Percentiles rank a stretch among this genome's conserved stretches.
These are phyloP conservation scores for Boletales sp. DNA, from an alignment of 768 basidiomycete genomes.

Conservation along the genomic window DNA sequence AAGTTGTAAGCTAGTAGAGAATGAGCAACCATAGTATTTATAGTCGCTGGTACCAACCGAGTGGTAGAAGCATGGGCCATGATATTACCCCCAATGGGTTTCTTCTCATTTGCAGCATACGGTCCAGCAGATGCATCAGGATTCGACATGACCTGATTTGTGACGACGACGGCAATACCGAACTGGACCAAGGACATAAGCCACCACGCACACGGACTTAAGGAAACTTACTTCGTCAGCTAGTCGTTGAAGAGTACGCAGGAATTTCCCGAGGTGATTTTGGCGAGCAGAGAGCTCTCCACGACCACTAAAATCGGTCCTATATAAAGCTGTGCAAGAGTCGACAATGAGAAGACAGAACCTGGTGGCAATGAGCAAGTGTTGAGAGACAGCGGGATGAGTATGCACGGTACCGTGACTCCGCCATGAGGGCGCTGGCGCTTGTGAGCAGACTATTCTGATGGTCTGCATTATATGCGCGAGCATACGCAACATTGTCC, in stretches of 20 bases:
- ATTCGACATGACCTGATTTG: slow-evolving; percentile 99
- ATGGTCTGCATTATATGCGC: slow-evolving; percentile 98
- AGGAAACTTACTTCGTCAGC: slow-evolving; percentile 81
- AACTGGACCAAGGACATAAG: slow-evolving; percentile 51
- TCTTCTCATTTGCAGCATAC: slow-evolving; percentile 89
- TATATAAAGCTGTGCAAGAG: slow-evolving; percentile 92
- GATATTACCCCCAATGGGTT: slow-evolving; percentile 98
- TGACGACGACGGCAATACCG: slow-evolving; percentile 95
- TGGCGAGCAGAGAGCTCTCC: slow-evolving; percentile 95
- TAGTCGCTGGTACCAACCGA: slow-evolving; percentile 46
- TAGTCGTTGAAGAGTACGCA: slow-evolving; percentile 86
- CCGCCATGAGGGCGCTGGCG: slow-evolving; percentile 98
- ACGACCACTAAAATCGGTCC: slow-evolving; percentile 93
- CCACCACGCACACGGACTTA: neutral
- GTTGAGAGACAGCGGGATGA: slow-evolving; percentile 8
- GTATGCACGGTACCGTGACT: slow-evolving; percentile 70
- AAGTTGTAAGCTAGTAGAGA: slow-evolving; percentile 64
- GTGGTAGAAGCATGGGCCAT: slow-evolving; percentile 99
- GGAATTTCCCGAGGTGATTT: slow-evolving; percentile 92
- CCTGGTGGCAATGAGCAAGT: slow-evolving; percentile 39
- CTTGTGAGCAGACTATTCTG: slow-evolving; percentile 85
- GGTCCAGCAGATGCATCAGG: slow-evolving; percentile 92
- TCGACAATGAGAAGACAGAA: slow-evolving; percentile 97
- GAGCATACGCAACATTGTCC: slow-evolving; percentile 97
- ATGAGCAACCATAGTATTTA: slow-evolving; percentile 3